Evolutionary conservation across 139 green algal genomes (phyloP), one percentile per base, ranked within the genome.

Genomic region (Ettlia oleoabundans): DNA sequence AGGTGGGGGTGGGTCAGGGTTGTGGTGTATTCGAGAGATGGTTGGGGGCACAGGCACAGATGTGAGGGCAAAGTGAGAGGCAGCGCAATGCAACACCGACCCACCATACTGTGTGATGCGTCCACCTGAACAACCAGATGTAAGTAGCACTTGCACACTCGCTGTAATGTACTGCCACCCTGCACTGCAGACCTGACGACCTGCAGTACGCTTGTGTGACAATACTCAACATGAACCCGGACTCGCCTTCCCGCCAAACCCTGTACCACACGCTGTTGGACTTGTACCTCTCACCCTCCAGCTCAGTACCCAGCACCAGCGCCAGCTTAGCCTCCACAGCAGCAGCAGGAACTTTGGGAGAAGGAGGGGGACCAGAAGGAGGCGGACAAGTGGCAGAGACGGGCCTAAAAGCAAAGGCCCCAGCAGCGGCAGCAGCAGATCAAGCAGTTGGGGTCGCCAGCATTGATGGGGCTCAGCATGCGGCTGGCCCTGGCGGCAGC

Each of bases 221-320:
- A 72, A 91, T 98, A 15, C 86, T 98, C 47, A 94, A 95, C 81
- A 94, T 87, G 82, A 82, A 61, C 28, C 68, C 78, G 2, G 52
- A 88, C 40, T 80, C 85, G 2, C 86, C 89, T 28, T 84, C 72
- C 13, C 83, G 94, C 75, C 78, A 82, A 37, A 68, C 90, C 75
- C 87, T 97, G 81, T 97, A 95, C 84, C 94, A 95, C 79, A 97
- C 92, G 3, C 86, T 98, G 71, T 88, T 98, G 84, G 91, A 98
- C 90, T 86, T 98, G 38, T 97, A 98, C 84, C 90, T 98, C 40
- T 83, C 90, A 51, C 75, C 41, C 33, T 41, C 26, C 6, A n/a
- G n/a, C n/a, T n/a, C n/a, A n/a, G n/a, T n/a, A n/a, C n/a, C n/a
- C n/a, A n/a, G n/a, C n/a, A n/a, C n/a, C n/a, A n/a, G n/a, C n/a